Evolutionary conservation across 1,284 basidiomycete genomes (phyloP), one percentile per base, ranked within the genome.

Genomic region (Trametes hirsuta): DNA sequence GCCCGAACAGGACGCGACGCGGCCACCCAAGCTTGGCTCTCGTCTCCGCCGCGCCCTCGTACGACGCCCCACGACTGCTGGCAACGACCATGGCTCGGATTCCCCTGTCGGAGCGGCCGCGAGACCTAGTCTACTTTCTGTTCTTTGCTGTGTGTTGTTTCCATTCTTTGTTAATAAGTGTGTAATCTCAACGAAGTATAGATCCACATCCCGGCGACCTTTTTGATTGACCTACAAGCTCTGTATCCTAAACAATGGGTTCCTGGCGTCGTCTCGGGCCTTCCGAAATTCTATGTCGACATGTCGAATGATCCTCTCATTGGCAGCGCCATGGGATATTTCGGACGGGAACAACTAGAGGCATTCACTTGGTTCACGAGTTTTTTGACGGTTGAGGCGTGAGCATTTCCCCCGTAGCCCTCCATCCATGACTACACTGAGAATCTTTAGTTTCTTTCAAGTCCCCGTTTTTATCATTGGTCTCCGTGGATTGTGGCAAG

Each of bases 381-480:
- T 9, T 91, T 91, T 72, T 65, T 88, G 15, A 72, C 76, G 24
- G 75, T 91, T 4, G 90, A 93, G 74, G 73, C 73, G 75, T 76
- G 49, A 58, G 73, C 69, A 1, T 6, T 21, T 22, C 24, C 10
- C 24, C 14, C 15, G 4, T 14, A 22, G 25, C 1, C 1, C 8
- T 11, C n/a, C 6, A 11, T 9, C 6, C 21, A 18, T 40, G 36
- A 12, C 21, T 37, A 18, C 12, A 37, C 39, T 14, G 25, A 25
- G 8, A 24, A 14, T 18, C 6, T 11, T 4, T 54, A 90, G 87
- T 0, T 63, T 86, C 46, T 91, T 94, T 72, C 93, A 94, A 71
- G 72, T 94, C 0, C 92, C 93, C 0, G 81, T 88, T 0, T 94
- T 94, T 69, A 68, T 91, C 35, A 59, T 93, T 11, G 90, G 90